A percentile compares a stretch with the other conserved stretches of the same genome.
phyloP scores from a whole-genome alignment of 2,329 filamentous ascomycete species.

The Rhinocladiella similis region DNA sequence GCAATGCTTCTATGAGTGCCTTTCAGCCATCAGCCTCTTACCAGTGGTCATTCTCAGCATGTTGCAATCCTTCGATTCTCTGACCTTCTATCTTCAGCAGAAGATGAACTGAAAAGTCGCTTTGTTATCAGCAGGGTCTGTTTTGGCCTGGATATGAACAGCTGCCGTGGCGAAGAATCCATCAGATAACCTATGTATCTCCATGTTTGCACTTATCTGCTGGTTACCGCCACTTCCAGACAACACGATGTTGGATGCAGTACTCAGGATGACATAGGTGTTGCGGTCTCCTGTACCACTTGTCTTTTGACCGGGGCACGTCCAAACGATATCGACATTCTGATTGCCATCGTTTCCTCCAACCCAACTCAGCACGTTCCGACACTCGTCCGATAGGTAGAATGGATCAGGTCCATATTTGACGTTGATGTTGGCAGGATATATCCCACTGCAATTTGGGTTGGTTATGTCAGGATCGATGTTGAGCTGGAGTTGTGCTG shows the following conservation, averaged over 20 bases:
- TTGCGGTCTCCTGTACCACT: slow-evolving; percentile 11
- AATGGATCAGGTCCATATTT: slow-evolving; percentile 14
- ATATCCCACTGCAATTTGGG: slow-evolving; percentile 15
- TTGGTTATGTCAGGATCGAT: slow-evolving; percentile 34
- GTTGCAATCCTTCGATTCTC: background rate
- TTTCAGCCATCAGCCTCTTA: no score
- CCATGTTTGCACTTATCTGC: slow-evolving; percentile 11
- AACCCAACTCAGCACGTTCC: slow-evolving; percentile 14
- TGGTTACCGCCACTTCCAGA: slow-evolving; percentile 9
- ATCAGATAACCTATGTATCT: slow-evolving; percentile 4
- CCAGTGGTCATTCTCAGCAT: no score
- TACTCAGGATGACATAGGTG: slow-evolving; percentile 14
- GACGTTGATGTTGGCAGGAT: slow-evolving; percentile 19
- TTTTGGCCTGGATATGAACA: slow-evolving; percentile 12
- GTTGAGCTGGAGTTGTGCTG: slow-evolving; percentile 14
- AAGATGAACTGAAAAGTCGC: slow-evolving; percentile 18
- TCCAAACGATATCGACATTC: slow-evolving; percentile 17
- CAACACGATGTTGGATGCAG: background rate
- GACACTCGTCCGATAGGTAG: slow-evolving; percentile 13
- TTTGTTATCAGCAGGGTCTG: background rate
- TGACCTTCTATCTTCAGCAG: slow-evolving; percentile 4
- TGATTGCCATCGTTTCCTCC: slow-evolving; percentile 15
- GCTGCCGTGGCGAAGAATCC: slow-evolving; percentile 7
- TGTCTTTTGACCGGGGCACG: slow-evolving; percentile 6
- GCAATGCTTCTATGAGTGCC: no score